Conservation (phyloP, 163 green algal species). For the Scenedesmus sp. region DNA sequence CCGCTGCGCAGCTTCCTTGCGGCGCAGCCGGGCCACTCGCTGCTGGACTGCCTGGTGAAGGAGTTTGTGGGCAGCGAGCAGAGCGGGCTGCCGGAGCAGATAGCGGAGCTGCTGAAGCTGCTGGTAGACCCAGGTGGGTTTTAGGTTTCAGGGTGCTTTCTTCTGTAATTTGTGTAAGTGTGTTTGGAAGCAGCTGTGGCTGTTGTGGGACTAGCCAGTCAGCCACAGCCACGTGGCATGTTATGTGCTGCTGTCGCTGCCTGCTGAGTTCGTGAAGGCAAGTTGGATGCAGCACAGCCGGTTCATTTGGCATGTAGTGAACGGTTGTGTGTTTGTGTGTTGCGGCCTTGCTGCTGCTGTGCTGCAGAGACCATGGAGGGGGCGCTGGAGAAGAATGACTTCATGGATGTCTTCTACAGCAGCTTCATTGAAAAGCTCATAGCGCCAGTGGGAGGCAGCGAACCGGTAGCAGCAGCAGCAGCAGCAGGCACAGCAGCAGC, state of each 20-base stretch:
- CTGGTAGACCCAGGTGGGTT: constrained; percentile 89
- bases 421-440: constrained; percentile 71
- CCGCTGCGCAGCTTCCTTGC: constrained; percentile 84
- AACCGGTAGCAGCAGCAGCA: constrained; percentile 49
- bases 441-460: constrained; percentile 51
- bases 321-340: neutral
- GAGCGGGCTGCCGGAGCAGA: constrained; percentile 86
- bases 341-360: neutral
- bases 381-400: constrained; percentile 83
- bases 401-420: constrained; percentile 97
- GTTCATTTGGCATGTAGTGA: neutral
- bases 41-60: constrained; percentile 78
- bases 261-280: neutral
- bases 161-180: neutral
- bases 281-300: neutral
- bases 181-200: neutral
- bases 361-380: constrained; percentile 84
- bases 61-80: constrained; percentile 61
- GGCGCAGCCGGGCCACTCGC: constrained; percentile 45
- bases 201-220: neutral
- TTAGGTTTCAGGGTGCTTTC: neutral
- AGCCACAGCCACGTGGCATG: neutral
- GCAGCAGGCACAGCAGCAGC: constrained; percentile 51
- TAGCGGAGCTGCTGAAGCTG: constrained; percentile 88
- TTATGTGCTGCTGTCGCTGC: neutral